phyloP scores from a whole-genome alignment of 1,284 basidiomycete genomes.

The Cryptococcus hybrid region DNA sequence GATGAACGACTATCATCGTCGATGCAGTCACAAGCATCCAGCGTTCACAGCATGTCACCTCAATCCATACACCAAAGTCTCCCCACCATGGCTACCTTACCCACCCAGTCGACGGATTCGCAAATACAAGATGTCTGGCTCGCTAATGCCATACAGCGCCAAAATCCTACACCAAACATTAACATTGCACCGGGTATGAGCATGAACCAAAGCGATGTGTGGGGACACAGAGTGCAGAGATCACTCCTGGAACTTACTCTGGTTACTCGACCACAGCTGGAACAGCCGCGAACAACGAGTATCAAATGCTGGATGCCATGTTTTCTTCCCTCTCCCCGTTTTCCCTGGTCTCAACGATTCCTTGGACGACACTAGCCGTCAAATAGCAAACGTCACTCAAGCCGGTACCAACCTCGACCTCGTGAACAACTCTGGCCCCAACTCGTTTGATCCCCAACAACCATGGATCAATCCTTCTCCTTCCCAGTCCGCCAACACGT shows the following conservation, averaged over 20 bases:
- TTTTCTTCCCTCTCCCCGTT: slow-evolving; percentile 41
- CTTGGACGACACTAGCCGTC: slow-evolving; percentile 16
- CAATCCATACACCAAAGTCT: background rate
- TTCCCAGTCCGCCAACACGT: background rate
- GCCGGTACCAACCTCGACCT: background rate
- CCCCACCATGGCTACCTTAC: background rate
- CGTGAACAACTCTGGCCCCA: slow-evolving; percentile 2
- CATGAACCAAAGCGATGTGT: background rate
- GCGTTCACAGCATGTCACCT: slow-evolving; percentile 5
- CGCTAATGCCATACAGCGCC: slow-evolving; percentile 9
- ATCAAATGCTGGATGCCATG: slow-evolving; percentile 46
- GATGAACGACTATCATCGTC: slow-evolving; percentile 64
- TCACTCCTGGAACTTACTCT: background rate
- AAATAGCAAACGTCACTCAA: slow-evolving; percentile 3
- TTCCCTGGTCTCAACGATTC: slow-evolving; percentile 20
- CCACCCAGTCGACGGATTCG: background rate
- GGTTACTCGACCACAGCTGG: slow-evolving; percentile 3
- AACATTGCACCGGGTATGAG: background rate
- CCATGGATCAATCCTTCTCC: slow-evolving; percentile 16
- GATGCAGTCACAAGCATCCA: slow-evolving; percentile 3
- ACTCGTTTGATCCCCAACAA: slow-evolving; percentile 4
- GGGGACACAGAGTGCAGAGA: background rate
- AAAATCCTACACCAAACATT: background rate
- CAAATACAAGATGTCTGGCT: slow-evolving; percentile 27
- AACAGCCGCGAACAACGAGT: slow-evolving; percentile 26